Evolutionary conservation across 2,329 filamentous ascomycete species (phyloP).

Genomic region (Claviceps humidiphila): DNA sequence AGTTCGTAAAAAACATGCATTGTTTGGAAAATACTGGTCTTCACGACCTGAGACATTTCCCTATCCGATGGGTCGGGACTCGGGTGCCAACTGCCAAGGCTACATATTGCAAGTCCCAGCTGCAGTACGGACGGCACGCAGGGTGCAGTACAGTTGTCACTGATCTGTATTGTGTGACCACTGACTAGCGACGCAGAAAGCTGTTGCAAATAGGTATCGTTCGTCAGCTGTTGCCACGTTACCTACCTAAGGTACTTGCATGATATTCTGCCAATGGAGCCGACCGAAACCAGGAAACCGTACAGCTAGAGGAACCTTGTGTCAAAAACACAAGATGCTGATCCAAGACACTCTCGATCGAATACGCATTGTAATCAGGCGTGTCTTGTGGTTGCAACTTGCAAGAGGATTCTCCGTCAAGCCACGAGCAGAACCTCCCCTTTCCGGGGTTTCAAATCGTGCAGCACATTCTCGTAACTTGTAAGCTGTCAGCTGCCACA

Average conservation of each 20-base stretch:
- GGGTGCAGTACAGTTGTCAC: neutral
- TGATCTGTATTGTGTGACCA: neutral
- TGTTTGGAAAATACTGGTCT: neutral
- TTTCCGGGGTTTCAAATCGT: too few relatives aligned
- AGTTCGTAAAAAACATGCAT: neutral
- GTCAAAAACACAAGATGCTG: too few relatives aligned
- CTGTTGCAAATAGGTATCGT: too few relatives aligned
- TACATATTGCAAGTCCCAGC: neutral
- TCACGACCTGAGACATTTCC: neutral
- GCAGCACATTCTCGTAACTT: too few relatives aligned
- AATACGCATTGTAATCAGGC: too few relatives aligned
- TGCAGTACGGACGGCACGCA: neutral
- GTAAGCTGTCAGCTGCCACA: neutral
- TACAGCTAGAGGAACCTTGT: too few relatives aligned
- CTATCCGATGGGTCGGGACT: neutral
- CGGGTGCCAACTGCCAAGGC: neutral
- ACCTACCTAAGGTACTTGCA: too few relatives aligned
- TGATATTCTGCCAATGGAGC: too few relatives aligned
- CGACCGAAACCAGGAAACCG: too few relatives aligned
- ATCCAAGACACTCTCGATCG: too few relatives aligned
- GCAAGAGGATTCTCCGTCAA: neutral
- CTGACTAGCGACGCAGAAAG: too few relatives aligned
- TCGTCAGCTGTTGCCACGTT: neutral
- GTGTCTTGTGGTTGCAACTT: neutral
- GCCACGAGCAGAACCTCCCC: too few relatives aligned